These are phyloP conservation scores for Castanea crenata DNA, from an alignment of 306 rosid genomes.

Conservation along the genomic window DNA sequence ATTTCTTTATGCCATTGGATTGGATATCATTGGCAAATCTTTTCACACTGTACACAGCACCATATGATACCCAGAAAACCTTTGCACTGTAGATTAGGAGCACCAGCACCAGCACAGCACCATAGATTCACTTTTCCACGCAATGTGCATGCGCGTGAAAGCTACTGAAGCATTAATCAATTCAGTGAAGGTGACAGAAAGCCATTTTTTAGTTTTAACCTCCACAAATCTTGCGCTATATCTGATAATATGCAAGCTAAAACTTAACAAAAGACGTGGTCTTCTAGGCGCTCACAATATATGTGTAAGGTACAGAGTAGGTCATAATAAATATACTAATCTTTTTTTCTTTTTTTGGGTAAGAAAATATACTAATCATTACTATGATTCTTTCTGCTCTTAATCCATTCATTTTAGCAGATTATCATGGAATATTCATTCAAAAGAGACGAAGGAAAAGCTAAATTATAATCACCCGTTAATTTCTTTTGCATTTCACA, in stretches of 20 bases:
- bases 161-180: background rate
- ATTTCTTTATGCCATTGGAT: conserved; percentile 18
- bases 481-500: conserved; percentile 32
- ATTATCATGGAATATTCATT: conserved; percentile 36
- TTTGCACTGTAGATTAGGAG: conserved; percentile 1
- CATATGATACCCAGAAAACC: conserved; percentile 35
- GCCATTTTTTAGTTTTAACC: too few relatives aligned
- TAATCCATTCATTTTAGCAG: conserved; percentile 43
- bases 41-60: conserved; percentile 24
- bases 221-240: too few relatives aligned
- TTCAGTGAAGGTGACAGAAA: background rate
- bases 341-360: background rate
- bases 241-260: too few relatives aligned
- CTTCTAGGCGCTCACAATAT: background rate
- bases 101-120: background rate
- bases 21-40: conserved; percentile 38
- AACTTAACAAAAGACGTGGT: background rate
- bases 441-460: conserved; percentile 15
- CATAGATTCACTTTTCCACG: conserved; percentile 9
- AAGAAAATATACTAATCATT: background rate
- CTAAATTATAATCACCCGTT: conserved; percentile 32
- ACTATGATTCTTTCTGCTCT: background rate
- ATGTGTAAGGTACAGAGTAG: too few relatives aligned
- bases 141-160: background rate
- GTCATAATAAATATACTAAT: background rate